phyloP scores from a whole-genome alignment of 371 early-diverging fungal genomes.

The Phascolomyces articulosus region DNA sequence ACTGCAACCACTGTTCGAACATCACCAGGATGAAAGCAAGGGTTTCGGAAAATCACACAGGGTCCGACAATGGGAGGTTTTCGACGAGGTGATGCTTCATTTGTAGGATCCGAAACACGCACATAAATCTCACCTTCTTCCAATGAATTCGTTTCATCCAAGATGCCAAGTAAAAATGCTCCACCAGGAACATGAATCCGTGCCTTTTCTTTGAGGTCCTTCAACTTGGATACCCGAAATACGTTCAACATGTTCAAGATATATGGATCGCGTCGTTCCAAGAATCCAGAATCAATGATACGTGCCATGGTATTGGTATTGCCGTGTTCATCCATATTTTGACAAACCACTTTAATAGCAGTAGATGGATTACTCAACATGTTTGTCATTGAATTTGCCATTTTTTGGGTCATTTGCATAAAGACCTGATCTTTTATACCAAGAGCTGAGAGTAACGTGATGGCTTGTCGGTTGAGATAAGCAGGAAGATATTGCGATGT shows the following conservation, averaged over 20 bases:
- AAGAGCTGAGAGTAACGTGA: constrained; percentile 66
- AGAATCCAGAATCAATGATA: constrained; percentile 64
- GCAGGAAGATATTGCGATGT: constrained; percentile 58
- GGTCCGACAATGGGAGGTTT: constrained; percentile 45
- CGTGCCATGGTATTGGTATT: constrained; percentile 49
- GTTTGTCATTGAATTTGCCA: constrained; percentile 44
- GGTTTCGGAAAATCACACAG: constrained; percentile 71
- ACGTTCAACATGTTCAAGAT: constrained; percentile 59
- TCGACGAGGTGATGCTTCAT: constrained; percentile 1
- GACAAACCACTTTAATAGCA: constrained; percentile 51
- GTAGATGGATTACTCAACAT: constrained; percentile 44
- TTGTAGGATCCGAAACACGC: constrained; percentile 40
- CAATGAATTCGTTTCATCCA: constrained; percentile 76
- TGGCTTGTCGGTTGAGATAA: constrained; percentile 77
- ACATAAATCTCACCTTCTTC: constrained; percentile 75
- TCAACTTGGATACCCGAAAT: constrained; percentile 55
- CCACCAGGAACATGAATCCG: constrained; percentile 72
- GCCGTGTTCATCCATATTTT: constrained; percentile 63
- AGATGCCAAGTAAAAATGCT: constrained; percentile 73
- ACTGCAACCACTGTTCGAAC: constrained; percentile 71
- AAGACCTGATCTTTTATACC: constrained; percentile 65
- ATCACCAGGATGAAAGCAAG: constrained; percentile 88
- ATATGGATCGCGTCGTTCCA: constrained; percentile 58
- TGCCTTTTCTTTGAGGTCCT: constrained; percentile 70
- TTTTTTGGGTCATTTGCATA: constrained; percentile 49